Evolutionary conservation across 106 monocot species (phyloP), one percentile per base, ranked within the genome.

Genomic region (Platanthera zijinensis): DNA sequence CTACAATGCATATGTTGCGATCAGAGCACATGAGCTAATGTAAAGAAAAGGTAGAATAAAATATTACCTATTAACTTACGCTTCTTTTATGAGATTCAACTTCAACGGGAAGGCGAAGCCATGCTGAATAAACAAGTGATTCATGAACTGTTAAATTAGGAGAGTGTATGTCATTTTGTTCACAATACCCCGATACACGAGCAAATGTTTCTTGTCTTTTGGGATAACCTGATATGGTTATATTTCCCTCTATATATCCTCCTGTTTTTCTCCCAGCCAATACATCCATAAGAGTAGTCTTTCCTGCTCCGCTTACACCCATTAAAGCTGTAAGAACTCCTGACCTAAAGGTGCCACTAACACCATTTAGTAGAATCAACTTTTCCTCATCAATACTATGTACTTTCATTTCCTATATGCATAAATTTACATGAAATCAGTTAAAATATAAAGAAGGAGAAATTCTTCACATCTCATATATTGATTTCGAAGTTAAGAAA

Each of bases 151-250:
- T 84, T 7, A 83, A 32, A 70, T 78, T n/a, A 48, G 83, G 83
- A 66, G 83, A 83, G 75, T 83, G 83, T 11, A 83, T 84, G 62
- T 84, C 84, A 54, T 70, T 76, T 47, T 84, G 84, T 53, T 84
- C 84, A 74, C 84, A 76, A 56, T 84, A 84, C 12, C 84, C 84
- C 9, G 84, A 79, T 50, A 84, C 54, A 10, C 84, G 68, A 71
- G 84, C 76, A 84, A 84, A 84, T 15, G 84, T 84, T 79, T 84
- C 76, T 72, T 84, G 84, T 21, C 66, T 79, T 51, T 84, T 84
- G 6, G 84, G 79, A 75, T 80, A 80, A 8, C 84, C 84, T 4
- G 76, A 79, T 66, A 84, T 57, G 11, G 50, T 80, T 18, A 84
- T 84, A 21, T 57, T 66, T 70, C 84, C 84, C 8, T 84, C 84